Conservation (phyloP, 305 asterid species). For the Fraxinus floribunda region DNA sequence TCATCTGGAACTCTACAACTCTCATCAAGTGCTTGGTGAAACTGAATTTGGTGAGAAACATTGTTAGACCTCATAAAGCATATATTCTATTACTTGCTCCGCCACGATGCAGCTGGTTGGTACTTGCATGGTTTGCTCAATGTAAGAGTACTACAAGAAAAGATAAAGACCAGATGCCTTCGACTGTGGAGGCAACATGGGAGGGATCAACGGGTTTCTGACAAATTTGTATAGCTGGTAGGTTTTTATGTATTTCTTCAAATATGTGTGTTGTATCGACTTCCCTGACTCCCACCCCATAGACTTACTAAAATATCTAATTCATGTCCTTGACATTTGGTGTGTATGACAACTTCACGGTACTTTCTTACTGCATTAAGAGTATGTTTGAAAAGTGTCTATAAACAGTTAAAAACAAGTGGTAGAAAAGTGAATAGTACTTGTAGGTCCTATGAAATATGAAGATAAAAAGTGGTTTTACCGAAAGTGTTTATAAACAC, state of each 20-base stretch:
- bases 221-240: background rate
- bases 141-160: background rate
- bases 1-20: background rate
- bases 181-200: background rate
- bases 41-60: background rate
- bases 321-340: constrained; percentile 4
- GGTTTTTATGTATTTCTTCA: background rate
- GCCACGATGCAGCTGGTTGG: background rate
- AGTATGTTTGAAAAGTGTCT: background rate
- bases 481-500: background rate
- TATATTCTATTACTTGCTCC: background rate
- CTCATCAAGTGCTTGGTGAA: background rate
- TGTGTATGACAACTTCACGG: background rate
- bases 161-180: background rate
- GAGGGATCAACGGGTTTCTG: background rate
- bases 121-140: constrained; percentile 3
- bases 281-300: background rate
- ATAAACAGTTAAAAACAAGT: background rate
- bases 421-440: background rate
- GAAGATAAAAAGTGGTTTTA: background rate
- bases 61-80: background rate
- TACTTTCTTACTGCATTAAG: background rate
- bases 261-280: background rate
- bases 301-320: constrained; percentile 11
- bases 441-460: background rate